Percentiles rank a stretch among this genome's conserved stretches.
phyloP scores from a whole-genome alignment of 176 grass and related monocot species.

The Eragrostis curvula region DNA sequence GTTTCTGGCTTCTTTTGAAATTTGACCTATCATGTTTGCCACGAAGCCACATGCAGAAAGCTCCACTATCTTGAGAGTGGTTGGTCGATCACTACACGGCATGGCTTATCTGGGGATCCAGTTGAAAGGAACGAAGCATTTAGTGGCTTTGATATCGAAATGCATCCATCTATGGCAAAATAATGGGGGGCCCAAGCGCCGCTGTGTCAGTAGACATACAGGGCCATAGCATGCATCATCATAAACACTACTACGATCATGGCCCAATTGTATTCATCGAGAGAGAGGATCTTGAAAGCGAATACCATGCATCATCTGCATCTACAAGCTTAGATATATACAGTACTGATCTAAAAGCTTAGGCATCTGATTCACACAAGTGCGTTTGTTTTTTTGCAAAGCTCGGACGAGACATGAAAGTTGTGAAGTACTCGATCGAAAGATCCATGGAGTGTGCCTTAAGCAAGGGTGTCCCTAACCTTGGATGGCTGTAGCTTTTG shows the following conservation, averaged over 20 bases:
- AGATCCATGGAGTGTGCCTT: constrained; percentile 43
- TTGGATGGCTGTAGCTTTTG: background rate
- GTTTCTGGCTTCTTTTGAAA: constrained; percentile 6
- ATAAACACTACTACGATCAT: background rate
- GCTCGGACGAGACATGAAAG: constrained; percentile 6
- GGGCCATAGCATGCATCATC: background rate
- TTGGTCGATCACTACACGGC: background rate
- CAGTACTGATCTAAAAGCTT: background rate
- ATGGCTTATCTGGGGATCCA: constrained; percentile 8
- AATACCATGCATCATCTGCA: background rate
- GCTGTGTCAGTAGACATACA: background rate
- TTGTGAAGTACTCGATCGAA: constrained; percentile 1
- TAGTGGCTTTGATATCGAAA: background rate
- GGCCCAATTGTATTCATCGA: background rate
- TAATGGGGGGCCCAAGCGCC: background rate
- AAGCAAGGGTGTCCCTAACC: constrained; percentile 29
- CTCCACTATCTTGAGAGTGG: background rate
- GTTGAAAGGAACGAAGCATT: constrained; percentile 11
- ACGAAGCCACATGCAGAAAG: constrained; percentile 32
- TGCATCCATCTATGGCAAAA: background rate
- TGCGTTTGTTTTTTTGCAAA: background rate
- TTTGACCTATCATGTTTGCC: constrained; percentile 24
- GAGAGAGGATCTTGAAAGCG: background rate
- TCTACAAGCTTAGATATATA: background rate
- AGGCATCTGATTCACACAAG: background rate